phyloP scores from a whole-genome alignment of 176 grass and related monocot genomes.

The Carex pumila region DNA sequence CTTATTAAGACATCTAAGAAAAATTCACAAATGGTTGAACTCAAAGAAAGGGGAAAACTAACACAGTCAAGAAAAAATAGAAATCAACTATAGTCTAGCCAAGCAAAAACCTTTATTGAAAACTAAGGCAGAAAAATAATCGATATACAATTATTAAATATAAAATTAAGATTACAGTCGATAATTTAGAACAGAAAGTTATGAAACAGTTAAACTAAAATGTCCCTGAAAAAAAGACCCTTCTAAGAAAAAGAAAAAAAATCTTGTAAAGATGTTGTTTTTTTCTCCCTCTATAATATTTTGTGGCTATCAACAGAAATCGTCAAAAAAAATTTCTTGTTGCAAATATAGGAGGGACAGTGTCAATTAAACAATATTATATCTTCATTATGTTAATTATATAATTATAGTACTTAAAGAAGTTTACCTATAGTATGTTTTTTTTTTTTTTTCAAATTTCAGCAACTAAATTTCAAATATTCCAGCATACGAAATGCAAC shows the following conservation, averaged over 20 bases:
- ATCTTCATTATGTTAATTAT: not conserved
- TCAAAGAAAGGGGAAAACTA: not conserved
- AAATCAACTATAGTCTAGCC: not conserved
- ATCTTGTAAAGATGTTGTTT: not conserved
- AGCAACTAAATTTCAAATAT: not conserved
- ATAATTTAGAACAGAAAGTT: not conserved
- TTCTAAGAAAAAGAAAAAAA: not conserved
- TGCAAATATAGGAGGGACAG: not conserved
- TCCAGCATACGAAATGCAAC: not conserved
- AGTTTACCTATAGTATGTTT: not conserved
- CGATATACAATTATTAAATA: not conserved
- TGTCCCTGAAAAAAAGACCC: not conserved
- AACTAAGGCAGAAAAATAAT: not conserved
- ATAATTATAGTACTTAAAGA: not conserved
- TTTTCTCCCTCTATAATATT: not conserved
- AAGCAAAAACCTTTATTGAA: not conserved
- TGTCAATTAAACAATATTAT: not conserved
- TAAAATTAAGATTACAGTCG: not conserved
- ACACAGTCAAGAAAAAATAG: not conserved
- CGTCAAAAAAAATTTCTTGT: not conserved
- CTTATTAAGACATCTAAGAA: not conserved
- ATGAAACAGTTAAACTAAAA: not conserved
- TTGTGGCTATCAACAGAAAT: not conserved
- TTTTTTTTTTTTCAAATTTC: not conserved
- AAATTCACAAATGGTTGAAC: not conserved